Conservation (phyloP, 2,329 filamentous ascomycete genomes). For the Claviceps paspali region DNA sequence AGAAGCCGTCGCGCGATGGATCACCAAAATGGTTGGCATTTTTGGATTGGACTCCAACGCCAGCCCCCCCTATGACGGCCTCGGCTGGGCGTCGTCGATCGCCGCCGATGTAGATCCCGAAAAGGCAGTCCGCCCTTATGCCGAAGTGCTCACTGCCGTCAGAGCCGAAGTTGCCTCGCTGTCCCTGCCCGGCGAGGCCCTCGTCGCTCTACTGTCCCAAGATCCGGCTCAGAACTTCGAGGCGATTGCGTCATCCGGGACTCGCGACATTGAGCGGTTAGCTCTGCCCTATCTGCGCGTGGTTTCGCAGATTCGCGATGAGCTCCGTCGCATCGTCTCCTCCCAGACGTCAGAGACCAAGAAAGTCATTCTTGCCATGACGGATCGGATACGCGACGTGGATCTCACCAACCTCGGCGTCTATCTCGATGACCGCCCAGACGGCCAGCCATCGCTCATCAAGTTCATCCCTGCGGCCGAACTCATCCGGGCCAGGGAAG, state of each 20-base stretch:
- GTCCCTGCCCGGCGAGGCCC: slow-evolving; percentile 31
- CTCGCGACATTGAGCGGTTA: slow-evolving; percentile 35
- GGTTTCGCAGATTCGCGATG: slow-evolving; percentile 43
- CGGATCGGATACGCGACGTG: slow-evolving; percentile 65
- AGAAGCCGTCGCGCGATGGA: slow-evolving; percentile 53
- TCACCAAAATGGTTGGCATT: slow-evolving; percentile 71
- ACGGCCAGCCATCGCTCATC: slow-evolving; percentile 54
- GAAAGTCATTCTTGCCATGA: slow-evolving; percentile 60
- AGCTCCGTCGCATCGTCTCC: slow-evolving; percentile 40
- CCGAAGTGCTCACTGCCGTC: slow-evolving; percentile 28
- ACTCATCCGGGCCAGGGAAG: slow-evolving; percentile 41
- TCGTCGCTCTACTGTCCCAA: slow-evolving; percentile 27
- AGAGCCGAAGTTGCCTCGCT: slow-evolving; percentile 30
- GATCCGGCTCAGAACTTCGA: slow-evolving; percentile 32
- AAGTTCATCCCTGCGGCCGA: slow-evolving; percentile 44
- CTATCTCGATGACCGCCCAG: slow-evolving; percentile 72
- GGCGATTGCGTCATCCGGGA: slow-evolving; percentile 27
- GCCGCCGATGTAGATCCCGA: slow-evolving; percentile 27
- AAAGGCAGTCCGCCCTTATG: slow-evolving; percentile 31
- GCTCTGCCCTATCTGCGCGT: slow-evolving; percentile 40
- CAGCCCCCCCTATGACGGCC: slow-evolving; percentile 35
- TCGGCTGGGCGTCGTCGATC: slow-evolving; percentile 37
- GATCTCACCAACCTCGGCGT: slow-evolving; percentile 72
- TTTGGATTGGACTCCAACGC: slow-evolving; percentile 62
- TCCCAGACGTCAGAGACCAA: slow-evolving; percentile 34